Base-by-base conservation (phyloP, 257 asterid genomes). In the Nicotiana benthamiana region DNA sequence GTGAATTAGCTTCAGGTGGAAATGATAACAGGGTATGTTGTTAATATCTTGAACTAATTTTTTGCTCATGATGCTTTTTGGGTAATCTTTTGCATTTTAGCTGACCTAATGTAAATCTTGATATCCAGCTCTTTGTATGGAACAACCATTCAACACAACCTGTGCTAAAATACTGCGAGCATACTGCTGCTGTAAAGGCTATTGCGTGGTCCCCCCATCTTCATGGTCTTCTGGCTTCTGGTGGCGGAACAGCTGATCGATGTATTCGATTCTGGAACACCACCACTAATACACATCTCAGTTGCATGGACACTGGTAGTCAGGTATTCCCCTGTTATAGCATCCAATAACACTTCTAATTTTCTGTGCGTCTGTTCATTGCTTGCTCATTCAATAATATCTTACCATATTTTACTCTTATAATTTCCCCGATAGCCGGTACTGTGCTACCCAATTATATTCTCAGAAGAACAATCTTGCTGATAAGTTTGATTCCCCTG, bases 201-300 rank as follows among this genome's bases (percentile, higher is more conserved):
- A 95, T 95, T 83, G 96, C 99, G 28, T 95, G 99, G 99, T 95
- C 98, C 8, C 99, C 99, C 66, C 99, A 95, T 89, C 90, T 91
- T 77, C 95, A 95, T 75, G 99, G 99, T n/a, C 97, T 93, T 78
- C 97, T 95, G 57, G 99, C 99, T 82, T 95, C 98, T 59, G 99
- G 98, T 6, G 99, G 99, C 60, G 99, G 98, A 46, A 95, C 99
- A 28, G 99, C 98, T 76, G 99, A 95, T 82, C 82, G 99, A 65
- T 92, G 99, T 91, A 95, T 95, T 81, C 97, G 97, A 28, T 92
- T 95, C 77, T 95, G 98, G 99, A 95, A 94, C 81, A 95, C 99
- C 6, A 91, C 95, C 77, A 93, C 97, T 48, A 94, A 94, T 80
- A 82, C 97, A 8, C 95, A 89, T 67, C 86, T 95, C 27, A 92